These are phyloP conservation scores for Neonectria sp. DNA, from an alignment of 2,329 filamentous ascomycete species.

Conservation along the genomic window DNA sequence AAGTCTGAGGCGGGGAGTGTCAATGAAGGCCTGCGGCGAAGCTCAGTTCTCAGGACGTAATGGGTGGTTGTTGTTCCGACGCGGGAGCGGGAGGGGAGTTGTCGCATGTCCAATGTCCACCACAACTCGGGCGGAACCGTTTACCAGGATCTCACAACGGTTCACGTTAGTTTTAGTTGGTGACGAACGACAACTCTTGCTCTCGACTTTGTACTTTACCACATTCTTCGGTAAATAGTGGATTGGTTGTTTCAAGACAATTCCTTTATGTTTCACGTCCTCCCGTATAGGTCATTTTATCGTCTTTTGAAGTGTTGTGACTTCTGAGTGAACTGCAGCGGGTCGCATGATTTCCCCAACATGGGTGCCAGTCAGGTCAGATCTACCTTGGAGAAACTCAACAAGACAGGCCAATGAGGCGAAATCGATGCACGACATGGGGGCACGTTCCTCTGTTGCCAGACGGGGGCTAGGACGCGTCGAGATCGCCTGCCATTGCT, in stretches of 20 bases:
- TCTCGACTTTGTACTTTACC: slow-evolving; percentile 12
- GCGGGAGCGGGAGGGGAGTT: slow-evolving; percentile 18
- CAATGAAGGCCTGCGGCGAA: slow-evolving; percentile 10
- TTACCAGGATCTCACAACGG: slow-evolving; percentile 35
- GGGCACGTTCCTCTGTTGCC: slow-evolving; percentile 14
- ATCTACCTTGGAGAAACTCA: slow-evolving; percentile 6
- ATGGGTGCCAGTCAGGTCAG: slow-evolving; percentile 1
- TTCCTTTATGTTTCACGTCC: not conserved
- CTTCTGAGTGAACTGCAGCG: slow-evolving; percentile 4
- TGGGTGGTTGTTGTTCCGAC: slow-evolving; percentile 22
- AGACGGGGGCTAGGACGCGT: slow-evolving; percentile 29
- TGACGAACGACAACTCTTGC: slow-evolving; percentile 5
- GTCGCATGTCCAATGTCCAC: slow-evolving; percentile 25
- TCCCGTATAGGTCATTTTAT: not conserved
- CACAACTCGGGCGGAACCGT: slow-evolving; percentile 26
- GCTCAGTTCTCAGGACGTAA: slow-evolving; percentile 5
- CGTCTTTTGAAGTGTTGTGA: slow-evolving; percentile 5
- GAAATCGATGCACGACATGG: slow-evolving; percentile 18
- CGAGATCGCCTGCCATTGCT: slow-evolving; percentile 37
- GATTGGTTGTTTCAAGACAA: slow-evolving; percentile 6
- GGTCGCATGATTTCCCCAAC: not conserved
- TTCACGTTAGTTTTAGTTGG: slow-evolving; percentile 30
- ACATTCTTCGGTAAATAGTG: slow-evolving; percentile 8
- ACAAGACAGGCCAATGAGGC: slow-evolving; percentile 6
- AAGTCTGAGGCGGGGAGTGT: slow-evolving; percentile 7